These are phyloP conservation scores for Tylopilus plumbeoviolaceoides DNA, from an alignment of 768 basidiomycete genomes.

Conservation along the genomic window DNA sequence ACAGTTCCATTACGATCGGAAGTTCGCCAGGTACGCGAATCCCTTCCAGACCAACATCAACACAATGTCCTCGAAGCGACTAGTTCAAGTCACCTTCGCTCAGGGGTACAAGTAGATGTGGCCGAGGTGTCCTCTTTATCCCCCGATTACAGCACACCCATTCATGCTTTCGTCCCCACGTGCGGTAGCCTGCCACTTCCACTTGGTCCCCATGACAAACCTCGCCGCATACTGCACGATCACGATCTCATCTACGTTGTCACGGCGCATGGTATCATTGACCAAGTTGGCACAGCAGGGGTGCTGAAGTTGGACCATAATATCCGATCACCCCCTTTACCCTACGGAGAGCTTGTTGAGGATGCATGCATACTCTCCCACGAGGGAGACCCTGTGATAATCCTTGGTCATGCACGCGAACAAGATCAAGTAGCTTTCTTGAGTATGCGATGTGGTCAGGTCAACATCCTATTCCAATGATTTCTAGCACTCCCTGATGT, in stretches of 20 bases:
- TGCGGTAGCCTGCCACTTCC: conserved; percentile 10
- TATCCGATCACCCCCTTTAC: conserved; percentile 20
- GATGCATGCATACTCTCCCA: conserved; percentile 38
- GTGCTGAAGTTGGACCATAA: conserved; percentile 13
- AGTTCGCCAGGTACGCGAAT: not conserved
- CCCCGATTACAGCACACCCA: not conserved
- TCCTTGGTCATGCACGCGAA: conserved; percentile 40
- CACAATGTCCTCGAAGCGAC: not conserved
- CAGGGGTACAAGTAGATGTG: not conserved
- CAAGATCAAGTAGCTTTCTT: conserved; percentile 31
- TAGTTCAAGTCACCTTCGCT: not conserved
- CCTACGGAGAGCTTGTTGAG: conserved; percentile 34
- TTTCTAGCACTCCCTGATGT: conserved; percentile 2
- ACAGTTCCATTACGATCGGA: not conserved
- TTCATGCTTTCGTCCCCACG: not conserved
- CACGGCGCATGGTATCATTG: conserved; percentile 39
- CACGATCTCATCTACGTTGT: conserved; percentile 24
- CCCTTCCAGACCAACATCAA: not conserved
- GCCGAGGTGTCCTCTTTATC: not conserved
- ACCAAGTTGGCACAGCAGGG: conserved; percentile 21
- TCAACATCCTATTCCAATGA: conserved; percentile 12
- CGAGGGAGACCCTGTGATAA: conserved; percentile 22
- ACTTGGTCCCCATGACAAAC: conserved; percentile 34
- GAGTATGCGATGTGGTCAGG: conserved; percentile 16
- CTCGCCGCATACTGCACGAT: conserved; percentile 35